A percentile compares a stretch with the other conserved stretches of the same genome.
Evolutionary conservation across 352 stramenopile species (phyloP).

Genomic region (Phytophthora chlamydospora): DNA sequence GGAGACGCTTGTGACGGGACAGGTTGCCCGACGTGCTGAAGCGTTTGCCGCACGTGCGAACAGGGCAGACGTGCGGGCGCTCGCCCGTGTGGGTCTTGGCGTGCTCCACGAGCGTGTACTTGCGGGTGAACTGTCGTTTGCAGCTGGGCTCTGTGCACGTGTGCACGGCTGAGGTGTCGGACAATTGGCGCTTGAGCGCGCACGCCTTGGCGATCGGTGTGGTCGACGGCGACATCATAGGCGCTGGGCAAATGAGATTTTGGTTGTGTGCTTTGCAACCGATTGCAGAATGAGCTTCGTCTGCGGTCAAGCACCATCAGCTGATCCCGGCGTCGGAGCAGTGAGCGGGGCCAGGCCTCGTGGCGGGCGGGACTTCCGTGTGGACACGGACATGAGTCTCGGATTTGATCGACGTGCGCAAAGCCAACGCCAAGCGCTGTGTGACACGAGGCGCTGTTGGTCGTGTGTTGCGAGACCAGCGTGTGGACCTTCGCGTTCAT

Average conservation of each 20-base stretch:
- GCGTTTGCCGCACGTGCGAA: conserved; percentile 39
- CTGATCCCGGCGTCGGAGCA: conserved; percentile 20
- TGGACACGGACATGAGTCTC: conserved; percentile 17
- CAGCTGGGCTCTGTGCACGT: conserved; percentile 29
- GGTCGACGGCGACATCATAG: conserved; percentile 10
- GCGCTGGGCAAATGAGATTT: not conserved
- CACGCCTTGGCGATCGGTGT: conserved; percentile 23
- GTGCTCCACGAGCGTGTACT: conserved; percentile 41
- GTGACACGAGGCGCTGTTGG: conserved; percentile 22
- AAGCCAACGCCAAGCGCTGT: conserved; percentile 10
- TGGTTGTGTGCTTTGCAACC: conserved; percentile 10
- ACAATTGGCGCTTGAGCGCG: conserved; percentile 27
- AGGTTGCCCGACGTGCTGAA: conserved; percentile 51
- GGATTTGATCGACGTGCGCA: conserved; percentile 28
- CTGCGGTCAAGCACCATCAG: conserved; percentile 1
- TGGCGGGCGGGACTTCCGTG: conserved; percentile 19
- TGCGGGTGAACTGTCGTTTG: conserved; percentile 26
- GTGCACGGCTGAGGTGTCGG: conserved; percentile 16
- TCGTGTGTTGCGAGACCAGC: conserved; percentile 10
- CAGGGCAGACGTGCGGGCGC: conserved; percentile 35
- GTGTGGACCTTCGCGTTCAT: conserved; percentile 6
- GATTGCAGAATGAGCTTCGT: conserved; percentile 33
- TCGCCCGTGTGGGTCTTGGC: conserved; percentile 43
- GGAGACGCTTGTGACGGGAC: conserved; percentile 42
- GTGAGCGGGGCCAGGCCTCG: conserved; percentile 10